These are phyloP conservation scores for Podospora comata DNA, from an alignment of 495 filamentous ascomycete genomes.

Conservation along the genomic window DNA sequence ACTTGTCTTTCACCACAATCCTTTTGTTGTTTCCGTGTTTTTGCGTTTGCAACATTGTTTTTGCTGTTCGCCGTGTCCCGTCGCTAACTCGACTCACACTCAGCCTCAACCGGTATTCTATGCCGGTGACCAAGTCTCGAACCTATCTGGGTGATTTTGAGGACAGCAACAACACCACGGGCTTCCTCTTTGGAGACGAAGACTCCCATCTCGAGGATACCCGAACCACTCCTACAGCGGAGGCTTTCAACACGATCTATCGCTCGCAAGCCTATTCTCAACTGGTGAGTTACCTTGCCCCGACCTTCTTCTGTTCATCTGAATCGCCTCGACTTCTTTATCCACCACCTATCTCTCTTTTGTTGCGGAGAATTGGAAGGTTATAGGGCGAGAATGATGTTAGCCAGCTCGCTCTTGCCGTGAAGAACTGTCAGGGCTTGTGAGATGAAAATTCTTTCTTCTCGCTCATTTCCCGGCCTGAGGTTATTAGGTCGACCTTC, in stretches of 20 bases:
- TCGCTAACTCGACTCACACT: not conserved
- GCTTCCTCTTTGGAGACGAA: constrained; percentile 82
- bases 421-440: not conserved
- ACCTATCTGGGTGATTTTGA: constrained; percentile 59
- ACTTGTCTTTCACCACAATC: not conserved
- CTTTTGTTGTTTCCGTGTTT: not conserved
- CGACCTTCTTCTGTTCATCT: constrained; percentile 7
- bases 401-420: not conserved
- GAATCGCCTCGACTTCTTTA: not conserved
- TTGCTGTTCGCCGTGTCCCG: not conserved
- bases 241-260: constrained; percentile 61
- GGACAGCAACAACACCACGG: constrained; percentile 66
- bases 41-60: not conserved
- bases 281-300: constrained; percentile 55
- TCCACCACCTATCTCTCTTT: not conserved
- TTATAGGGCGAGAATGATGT: not conserved
- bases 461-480: not conserved
- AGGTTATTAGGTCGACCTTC: not conserved
- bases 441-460: not conserved
- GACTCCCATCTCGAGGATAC: constrained; percentile 63
- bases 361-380: not conserved
- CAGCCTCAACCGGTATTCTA: constrained; percentile 82
- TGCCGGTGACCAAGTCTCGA: constrained; percentile 73
- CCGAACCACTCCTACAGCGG: constrained; percentile 46
- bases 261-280: constrained; percentile 65